phyloP scores from a whole-genome alignment of 345 rosid species.

The Eucalyptus caleyi region DNA sequence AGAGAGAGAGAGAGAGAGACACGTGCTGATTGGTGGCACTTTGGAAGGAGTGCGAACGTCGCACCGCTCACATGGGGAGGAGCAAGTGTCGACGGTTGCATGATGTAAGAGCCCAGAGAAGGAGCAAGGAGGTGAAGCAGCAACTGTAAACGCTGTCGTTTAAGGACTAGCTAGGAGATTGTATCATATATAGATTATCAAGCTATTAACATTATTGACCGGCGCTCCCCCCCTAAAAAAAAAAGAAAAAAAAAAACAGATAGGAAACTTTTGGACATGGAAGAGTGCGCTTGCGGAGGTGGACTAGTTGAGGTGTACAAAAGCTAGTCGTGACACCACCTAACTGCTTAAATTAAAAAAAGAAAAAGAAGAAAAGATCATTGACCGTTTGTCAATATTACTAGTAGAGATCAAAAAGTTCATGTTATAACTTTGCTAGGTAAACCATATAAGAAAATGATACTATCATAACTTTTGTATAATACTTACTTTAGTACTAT shows the following conservation, averaged over 20 bases:
- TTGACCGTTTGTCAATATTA: neutral
- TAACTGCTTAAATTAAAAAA: neutral
- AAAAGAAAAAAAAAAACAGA: too few relatives aligned
- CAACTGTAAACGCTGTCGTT: neutral
- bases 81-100: neutral
- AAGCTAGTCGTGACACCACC: neutral
- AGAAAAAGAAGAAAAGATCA: neutral
- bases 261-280: neutral
- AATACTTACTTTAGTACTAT: rapidly evolving
- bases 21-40: neutral
- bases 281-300: neutral
- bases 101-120: neutral
- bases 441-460: neutral
- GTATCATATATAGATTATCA: neutral
- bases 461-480: neutral
- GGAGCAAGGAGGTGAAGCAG: neutral
- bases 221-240: neutral
- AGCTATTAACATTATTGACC: neutral
- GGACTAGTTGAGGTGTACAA: neutral
- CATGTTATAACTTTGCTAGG: neutral
- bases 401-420: neutral
- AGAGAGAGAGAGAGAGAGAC: neutral
- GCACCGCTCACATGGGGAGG: neutral
- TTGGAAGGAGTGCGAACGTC: neutral
- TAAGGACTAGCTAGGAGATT: neutral